These are phyloP conservation scores for Tricholoma matsutake DNA, from an alignment of 768 basidiomycete species.

Conservation along the genomic window DNA sequence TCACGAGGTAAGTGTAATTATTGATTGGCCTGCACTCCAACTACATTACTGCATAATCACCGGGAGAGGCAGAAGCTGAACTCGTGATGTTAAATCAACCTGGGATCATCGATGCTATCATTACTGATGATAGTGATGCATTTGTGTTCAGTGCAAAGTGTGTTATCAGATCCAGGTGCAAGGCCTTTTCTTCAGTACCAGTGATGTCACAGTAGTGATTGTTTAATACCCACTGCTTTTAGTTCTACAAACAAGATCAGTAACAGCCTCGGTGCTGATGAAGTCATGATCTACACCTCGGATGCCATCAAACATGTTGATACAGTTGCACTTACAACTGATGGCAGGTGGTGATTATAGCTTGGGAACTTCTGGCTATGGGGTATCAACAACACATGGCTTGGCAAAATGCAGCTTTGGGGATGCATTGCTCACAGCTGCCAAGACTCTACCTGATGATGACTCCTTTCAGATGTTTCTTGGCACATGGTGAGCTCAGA, in stretches of 20 bases:
- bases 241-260: background rate
- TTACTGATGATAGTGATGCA: constrained; percentile 47
- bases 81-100: constrained; percentile 39
- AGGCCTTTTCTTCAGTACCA: background rate
- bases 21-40: background rate
- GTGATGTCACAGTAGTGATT: background rate
- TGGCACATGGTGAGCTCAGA: constrained; percentile 4
- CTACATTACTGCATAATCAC: constrained; percentile 28
- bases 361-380: constrained; percentile 46
- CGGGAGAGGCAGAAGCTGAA: constrained; percentile 55
- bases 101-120: constrained; percentile 43
- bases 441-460: background rate
- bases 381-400: constrained; percentile 51
- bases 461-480: constrained; percentile 6
- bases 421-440: constrained; percentile 35
- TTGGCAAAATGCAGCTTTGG: constrained; percentile 62
- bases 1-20: constrained; percentile 15
- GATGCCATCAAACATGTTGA: constrained; percentile 3
- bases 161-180: constrained; percentile 36
- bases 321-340: constrained; percentile 24
- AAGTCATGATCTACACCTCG: constrained; percentile 2
- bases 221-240: background rate
- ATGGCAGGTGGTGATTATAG: constrained; percentile 70
- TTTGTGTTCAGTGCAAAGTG: constrained; percentile 43
- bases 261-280: background rate